phyloP scores from a whole-genome alignment of 2,329 filamentous ascomycete genomes.

The Ascochyta fabae region DNA sequence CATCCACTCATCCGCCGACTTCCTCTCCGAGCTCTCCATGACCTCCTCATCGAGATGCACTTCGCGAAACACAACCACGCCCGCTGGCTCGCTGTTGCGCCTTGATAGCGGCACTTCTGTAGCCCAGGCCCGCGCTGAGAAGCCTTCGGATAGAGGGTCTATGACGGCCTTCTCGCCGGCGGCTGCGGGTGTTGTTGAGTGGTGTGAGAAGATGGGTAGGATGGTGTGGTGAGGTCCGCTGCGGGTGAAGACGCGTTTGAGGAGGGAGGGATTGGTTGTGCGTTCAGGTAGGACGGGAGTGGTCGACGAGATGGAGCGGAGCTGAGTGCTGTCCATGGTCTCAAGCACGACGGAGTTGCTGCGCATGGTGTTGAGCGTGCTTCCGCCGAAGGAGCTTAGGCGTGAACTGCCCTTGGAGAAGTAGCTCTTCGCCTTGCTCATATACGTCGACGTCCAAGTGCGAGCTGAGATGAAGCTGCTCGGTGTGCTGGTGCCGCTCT shows the following conservation, averaged over 20 bases:
- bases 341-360: slow-evolving; percentile 19
- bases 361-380: slow-evolving; percentile 19
- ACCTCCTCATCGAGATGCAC: slow-evolving; percentile 26
- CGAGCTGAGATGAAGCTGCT: slow-evolving; percentile 22
- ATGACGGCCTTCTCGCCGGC: slow-evolving; percentile 1
- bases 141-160: slow-evolving; percentile 14
- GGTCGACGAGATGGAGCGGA: slow-evolving; percentile 21
- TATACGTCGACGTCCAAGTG: slow-evolving; percentile 24
- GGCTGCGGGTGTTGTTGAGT: neutral
- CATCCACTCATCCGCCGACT: slow-evolving; percentile 12
- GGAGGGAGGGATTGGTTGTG: slow-evolving; percentile 17
- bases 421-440: slow-evolving; percentile 37
- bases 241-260: slow-evolving; percentile 29
- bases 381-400: slow-evolving; percentile 20
- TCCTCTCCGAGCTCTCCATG: slow-evolving; percentile 13
- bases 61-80: slow-evolving; percentile 38
- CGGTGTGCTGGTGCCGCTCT: slow-evolving; percentile 24
- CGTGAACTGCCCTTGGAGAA: slow-evolving; percentile 18
- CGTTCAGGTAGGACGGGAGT: slow-evolving; percentile 4
- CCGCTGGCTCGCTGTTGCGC: slow-evolving; percentile 11
- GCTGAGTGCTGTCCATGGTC: neutral
- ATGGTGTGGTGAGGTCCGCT: slow-evolving; percentile 8
- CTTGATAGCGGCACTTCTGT: slow-evolving; percentile 9
- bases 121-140: slow-evolving; percentile 36
- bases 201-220: slow-evolving; percentile 29